Evolutionary conservation across 352 stramenopile species (phyloP), one percentile per base, ranked within the genome.

Genomic region (Phytophthora constricta): DNA sequence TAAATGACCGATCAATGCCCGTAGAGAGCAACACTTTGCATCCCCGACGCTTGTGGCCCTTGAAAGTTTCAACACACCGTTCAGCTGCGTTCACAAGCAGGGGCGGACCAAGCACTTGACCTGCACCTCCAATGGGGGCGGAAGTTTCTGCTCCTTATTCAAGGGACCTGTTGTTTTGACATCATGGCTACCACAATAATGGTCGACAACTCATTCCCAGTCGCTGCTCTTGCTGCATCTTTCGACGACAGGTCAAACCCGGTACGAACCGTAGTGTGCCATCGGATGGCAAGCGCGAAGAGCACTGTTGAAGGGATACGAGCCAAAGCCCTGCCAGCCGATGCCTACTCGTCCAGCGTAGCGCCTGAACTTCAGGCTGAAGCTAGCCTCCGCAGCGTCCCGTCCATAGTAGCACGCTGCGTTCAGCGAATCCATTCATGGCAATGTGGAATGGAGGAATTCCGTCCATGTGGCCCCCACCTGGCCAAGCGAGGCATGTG

Each of bases 241-340:
- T n/a, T 57, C 31, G 33, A n/a, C 27, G 16, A 19, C n/a, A 23
- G 62, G 60, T 62, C 50, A 68, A 62, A 64, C n/a, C n/a, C n/a
- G n/a, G n/a, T n/a, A n/a, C n/a, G n/a, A n/a, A n/a, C n/a, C n/a
- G n/a, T n/a, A n/a, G n/a, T n/a, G n/a, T n/a, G n/a, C 31, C 7
- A 37, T 37, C 31, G 31, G 7, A 37, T 37, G 31, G 31, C 31
- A 37, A 13, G 31, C 13, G 31, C 31, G 31, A 37, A 7, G 31
- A 37, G 31, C n/a, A n/a, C n/a, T n/a, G n/a, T n/a, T n/a, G n/a
- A n/a, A n/a, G n/a, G n/a, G n/a, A n/a, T n/a, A n/a, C n/a, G n/a
- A n/a, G n/a, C n/a, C n/a, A n/a, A n/a, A n/a, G n/a, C n/a, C n/a
- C n/a, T n/a, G n/a, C n/a, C n/a, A n/a, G n/a, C n/a, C n/a, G n/a